Percentiles rank a stretch among this genome's conserved stretches.
These are phyloP conservation scores for Claviceps humidiphila DNA, from an alignment of 2,329 filamentous ascomycete genomes.

Conservation along the genomic window DNA sequence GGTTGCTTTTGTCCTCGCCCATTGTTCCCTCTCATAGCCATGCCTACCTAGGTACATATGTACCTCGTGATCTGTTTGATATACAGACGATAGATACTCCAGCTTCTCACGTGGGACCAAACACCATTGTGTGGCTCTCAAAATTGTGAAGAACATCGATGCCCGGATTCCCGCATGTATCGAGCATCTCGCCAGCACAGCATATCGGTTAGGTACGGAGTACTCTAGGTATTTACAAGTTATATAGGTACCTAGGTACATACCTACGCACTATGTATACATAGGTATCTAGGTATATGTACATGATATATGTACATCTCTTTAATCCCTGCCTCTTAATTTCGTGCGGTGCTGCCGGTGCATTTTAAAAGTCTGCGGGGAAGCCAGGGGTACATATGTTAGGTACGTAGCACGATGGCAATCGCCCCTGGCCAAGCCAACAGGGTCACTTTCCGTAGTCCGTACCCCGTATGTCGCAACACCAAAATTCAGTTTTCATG, in stretches of 20 bases:
- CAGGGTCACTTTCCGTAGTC: not conserved
- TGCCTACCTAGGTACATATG: not conserved
- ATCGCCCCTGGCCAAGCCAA: not conserved
- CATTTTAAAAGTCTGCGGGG: not conserved
- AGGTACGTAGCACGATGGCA: not conserved
- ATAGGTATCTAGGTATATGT: not conserved
- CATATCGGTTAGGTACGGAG: too few species aligned
- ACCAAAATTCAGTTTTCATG: too few species aligned
- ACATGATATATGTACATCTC: not conserved
- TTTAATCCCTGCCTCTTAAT: not conserved
- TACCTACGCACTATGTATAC: not conserved
- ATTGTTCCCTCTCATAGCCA: not conserved
- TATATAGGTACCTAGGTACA: too few species aligned
- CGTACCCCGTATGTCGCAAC: not conserved
- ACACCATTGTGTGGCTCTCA: too few species aligned
- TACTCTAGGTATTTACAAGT: too few species aligned
- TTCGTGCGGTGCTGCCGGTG: not conserved
- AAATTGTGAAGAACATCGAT: too few species aligned
- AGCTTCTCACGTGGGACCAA: too few species aligned
- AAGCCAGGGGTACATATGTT: not conserved
- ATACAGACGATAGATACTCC: not conserved
- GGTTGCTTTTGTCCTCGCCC: not conserved
- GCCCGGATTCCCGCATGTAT: too few species aligned
- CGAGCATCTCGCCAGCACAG: too few species aligned
- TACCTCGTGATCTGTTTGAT: not conserved